Evolutionary conservation across 2,329 filamentous ascomycete genomes (phyloP), one percentile per base, ranked within the genome.

Genomic region (Talaromyces pinophilus): DNA sequence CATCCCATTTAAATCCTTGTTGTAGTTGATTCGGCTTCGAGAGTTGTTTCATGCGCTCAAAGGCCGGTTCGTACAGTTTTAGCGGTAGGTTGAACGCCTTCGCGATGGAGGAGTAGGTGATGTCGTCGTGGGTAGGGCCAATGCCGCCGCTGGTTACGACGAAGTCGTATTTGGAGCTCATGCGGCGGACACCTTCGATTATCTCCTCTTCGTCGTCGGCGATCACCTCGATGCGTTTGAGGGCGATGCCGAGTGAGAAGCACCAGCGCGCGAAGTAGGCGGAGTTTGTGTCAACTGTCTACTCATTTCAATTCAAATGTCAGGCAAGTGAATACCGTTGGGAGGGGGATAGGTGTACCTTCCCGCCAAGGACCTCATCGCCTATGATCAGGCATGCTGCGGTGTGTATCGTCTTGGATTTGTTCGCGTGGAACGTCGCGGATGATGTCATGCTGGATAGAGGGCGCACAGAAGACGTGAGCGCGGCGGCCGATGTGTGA

Each of bases 101-200:
- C 70, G 92, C 93, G 76, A 99, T 96, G 46, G 92, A 94, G 75
- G 91, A 85, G 81, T 99, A 99, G 30, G 95, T 98, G 72, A 98
- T 98, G 76, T 99, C 95, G 79, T 99, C 95, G 82, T 98, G 94
- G 91, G 94, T 98, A 70, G 95, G 95, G 11, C 94, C 94, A 74
- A 99, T 98, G 35, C 95, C 94, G 71, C 95, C 94, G 72, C 91
- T 95, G 6, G 95, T 98, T 5, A 98, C 92, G 55, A 99, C 92
- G 76, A 98, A 92, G 79, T 98, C 95, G 76, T 97, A 98, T 70
- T 87, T 89, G 62, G 86, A 84, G 75, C 92, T 96, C 93, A 99
- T 96, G 69, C 93, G 88, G 62, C 85, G 85, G 5, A 92, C 90
- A 0, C 93, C 92, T 77, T 98, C 93, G 62, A 94, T 83, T 74